Percentiles rank a stretch among this genome's conserved stretches.
These are phyloP conservation scores for Phytopythium sindhum DNA, from an alignment of 352 stramenopile genomes.

Conservation along the genomic window DNA sequence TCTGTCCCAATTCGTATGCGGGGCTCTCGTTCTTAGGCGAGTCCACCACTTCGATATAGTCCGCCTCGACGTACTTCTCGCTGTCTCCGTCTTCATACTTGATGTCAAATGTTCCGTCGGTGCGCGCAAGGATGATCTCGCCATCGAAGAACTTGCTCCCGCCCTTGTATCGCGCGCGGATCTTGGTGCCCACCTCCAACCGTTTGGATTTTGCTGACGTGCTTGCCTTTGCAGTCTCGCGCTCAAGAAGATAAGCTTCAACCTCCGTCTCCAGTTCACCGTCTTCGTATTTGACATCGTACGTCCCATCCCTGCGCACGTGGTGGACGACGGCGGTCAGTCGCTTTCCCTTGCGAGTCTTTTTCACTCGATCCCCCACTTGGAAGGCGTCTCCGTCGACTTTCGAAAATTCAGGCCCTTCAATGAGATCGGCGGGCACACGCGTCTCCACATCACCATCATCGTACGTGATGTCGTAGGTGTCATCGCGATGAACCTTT, in stretches of 20 bases:
- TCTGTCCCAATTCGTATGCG: neutral
- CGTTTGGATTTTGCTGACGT: conserved; percentile 5
- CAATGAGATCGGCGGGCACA: conserved; percentile 22
- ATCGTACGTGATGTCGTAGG: conserved; percentile 69
- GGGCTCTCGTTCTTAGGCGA: neutral
- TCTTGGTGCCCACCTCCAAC: conserved; percentile 22
- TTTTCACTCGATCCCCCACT: conserved; percentile 8
- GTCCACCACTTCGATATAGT: conserved; percentile 21
- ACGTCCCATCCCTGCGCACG: conserved; percentile 54
- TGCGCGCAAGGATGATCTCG: conserved; percentile 29
- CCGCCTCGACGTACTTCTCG: conserved; percentile 28
- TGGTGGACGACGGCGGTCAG: conserved; percentile 24
- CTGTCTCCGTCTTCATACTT: conserved; percentile 41
- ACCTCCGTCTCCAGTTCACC: conserved; percentile 40
- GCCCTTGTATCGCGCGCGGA: conserved; percentile 41
- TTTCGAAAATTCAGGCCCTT: conserved; percentile 8
- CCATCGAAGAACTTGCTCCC: conserved; percentile 29
- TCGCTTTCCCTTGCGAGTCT: conserved; percentile 28
- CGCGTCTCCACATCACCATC: conserved; percentile 46
- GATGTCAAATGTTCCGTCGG: conserved; percentile 46
- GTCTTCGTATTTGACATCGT: conserved; percentile 59
- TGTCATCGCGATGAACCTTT: conserved; percentile 41
- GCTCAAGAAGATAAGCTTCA: conserved; percentile 17
- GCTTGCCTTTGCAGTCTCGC: neutral
- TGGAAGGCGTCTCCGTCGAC: neutral